These are phyloP conservation scores for Podaxis sp. DNA, from an alignment of 768 basidiomycete genomes.

Conservation along the genomic window DNA sequence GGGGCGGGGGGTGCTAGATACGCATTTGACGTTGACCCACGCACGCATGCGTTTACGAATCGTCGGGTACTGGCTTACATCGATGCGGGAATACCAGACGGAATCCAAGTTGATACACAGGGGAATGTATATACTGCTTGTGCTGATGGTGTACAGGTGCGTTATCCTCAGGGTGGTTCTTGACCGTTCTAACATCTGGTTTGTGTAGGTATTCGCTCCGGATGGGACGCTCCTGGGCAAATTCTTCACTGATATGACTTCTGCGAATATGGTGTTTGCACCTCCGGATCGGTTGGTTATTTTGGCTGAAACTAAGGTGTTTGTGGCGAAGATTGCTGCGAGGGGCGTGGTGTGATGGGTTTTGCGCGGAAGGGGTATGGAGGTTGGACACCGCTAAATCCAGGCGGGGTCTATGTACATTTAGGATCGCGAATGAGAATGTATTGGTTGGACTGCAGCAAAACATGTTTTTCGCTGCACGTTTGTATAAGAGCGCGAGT, in stretches of 20 bases:
- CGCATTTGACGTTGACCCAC: slow-evolving; percentile 63
- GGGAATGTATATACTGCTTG: slow-evolving; percentile 70
- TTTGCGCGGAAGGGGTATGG: too few species aligned
- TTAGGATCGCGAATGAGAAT: too few species aligned
- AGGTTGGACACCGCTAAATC: too few species aligned
- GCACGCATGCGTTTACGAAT: slow-evolving; percentile 50
- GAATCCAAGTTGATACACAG: slow-evolving; percentile 59
- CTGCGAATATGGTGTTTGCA: slow-evolving; percentile 49
- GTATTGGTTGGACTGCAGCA: too few species aligned
- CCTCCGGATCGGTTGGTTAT: slow-evolving; percentile 42
- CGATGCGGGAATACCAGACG: slow-evolving; percentile 69
- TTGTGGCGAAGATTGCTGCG: slow-evolving; percentile 45
- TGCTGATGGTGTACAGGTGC: slow-evolving; percentile 68
- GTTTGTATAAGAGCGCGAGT: too few species aligned
- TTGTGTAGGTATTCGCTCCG: slow-evolving; percentile 16
- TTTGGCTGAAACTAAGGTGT: slow-evolving; percentile 47
- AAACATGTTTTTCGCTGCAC: too few species aligned
- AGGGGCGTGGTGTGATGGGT: slow-evolving; percentile 18
- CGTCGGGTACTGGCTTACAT: slow-evolving; percentile 66
- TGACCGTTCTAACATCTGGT: background rate
- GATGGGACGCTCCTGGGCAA: slow-evolving; percentile 62
- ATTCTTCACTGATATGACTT: slow-evolving; percentile 50
- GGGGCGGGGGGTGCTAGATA: slow-evolving; percentile 41
- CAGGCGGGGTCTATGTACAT: too few species aligned
- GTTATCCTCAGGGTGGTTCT: slow-evolving; percentile 10